A percentile compares a stretch with the other conserved stretches of the same genome.
Evolutionary conservation across 1,284 basidiomycete genomes (phyloP).

Genomic region (Fomitopsis schrenkii): DNA sequence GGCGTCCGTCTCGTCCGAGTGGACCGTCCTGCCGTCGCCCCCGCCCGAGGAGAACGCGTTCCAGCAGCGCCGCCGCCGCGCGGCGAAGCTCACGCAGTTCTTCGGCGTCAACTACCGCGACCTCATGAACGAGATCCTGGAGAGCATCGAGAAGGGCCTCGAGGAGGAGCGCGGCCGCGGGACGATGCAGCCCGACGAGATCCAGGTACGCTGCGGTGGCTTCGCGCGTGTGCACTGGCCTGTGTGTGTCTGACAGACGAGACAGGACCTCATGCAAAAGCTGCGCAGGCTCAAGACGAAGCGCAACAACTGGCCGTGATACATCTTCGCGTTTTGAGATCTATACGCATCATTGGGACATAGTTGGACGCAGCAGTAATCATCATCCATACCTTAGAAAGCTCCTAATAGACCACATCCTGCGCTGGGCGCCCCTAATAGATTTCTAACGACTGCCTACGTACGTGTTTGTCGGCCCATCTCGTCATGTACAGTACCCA

Average conservation of each 20-base stretch:
- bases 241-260: constrained; percentile 8
- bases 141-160: constrained; percentile 72
- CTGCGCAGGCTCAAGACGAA: constrained; percentile 57
- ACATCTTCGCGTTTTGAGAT: background rate
- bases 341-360: background rate
- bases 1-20: constrained; percentile 53
- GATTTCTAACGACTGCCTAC: too few species aligned
- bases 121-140: constrained; percentile 68
- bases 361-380: background rate
- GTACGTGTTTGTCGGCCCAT: background rate
- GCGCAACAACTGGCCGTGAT: constrained; percentile 18
- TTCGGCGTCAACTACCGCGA: constrained; percentile 80
- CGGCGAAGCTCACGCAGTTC: constrained; percentile 78
- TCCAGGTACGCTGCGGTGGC: constrained; percentile 47
- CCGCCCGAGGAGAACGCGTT: constrained; percentile 50
- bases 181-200: constrained; percentile 59
- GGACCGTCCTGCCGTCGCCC: constrained; percentile 31
- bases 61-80: constrained; percentile 64
- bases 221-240: constrained; percentile 1
- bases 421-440: background rate
- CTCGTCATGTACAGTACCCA: background rate
- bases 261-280: constrained; percentile 58
- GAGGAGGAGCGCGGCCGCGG: constrained; percentile 63
- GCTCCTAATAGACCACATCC: background rate
- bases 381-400: background rate